These are phyloP conservation scores for Trichoderma sp. DNA, from an alignment of 2,329 filamentous ascomycete species.

Conservation along the genomic window DNA sequence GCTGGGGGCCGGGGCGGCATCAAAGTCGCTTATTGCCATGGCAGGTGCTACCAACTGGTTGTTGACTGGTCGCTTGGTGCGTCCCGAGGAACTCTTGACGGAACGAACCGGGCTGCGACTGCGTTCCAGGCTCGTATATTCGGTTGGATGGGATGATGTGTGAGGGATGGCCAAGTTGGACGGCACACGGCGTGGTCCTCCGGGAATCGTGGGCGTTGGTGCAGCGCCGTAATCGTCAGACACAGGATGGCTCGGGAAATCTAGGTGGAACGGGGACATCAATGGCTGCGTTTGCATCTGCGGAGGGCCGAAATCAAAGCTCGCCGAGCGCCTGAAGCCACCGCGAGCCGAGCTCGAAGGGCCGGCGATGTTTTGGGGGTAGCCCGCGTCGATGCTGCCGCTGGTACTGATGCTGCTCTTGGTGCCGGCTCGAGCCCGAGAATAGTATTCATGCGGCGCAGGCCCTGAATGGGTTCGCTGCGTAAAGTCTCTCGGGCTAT, in stretches of 20 bases:
- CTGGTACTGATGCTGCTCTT: constrained; percentile 72
- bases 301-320: constrained; percentile 64
- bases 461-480: constrained; percentile 40
- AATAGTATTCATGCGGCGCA: constrained; percentile 47
- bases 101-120: constrained; percentile 60
- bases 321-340: constrained; percentile 62
- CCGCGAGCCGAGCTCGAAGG: constrained; percentile 60
- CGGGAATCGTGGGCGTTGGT: constrained; percentile 81
- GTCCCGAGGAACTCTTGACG: constrained; percentile 49
- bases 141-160: constrained; percentile 44
- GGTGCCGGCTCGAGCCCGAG: constrained; percentile 64
- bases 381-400: constrained; percentile 66
- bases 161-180: constrained; percentile 39
- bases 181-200: constrained; percentile 64
- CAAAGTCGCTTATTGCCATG: constrained; percentile 44
- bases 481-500: constrained; percentile 56
- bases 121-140: constrained; percentile 48
- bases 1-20: constrained; percentile 59
- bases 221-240: constrained; percentile 72
- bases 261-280: constrained; percentile 47
- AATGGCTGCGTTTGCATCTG: constrained; percentile 33
- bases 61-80: constrained; percentile 35
- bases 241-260: constrained; percentile 52
- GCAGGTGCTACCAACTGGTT: constrained; percentile 32
- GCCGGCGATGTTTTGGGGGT: constrained; percentile 54